Evolutionary conservation across 2,329 filamentous ascomycete species (phyloP), one percentile per base, ranked within the genome.

Genomic region (Blastomyces gilchristii): DNA sequence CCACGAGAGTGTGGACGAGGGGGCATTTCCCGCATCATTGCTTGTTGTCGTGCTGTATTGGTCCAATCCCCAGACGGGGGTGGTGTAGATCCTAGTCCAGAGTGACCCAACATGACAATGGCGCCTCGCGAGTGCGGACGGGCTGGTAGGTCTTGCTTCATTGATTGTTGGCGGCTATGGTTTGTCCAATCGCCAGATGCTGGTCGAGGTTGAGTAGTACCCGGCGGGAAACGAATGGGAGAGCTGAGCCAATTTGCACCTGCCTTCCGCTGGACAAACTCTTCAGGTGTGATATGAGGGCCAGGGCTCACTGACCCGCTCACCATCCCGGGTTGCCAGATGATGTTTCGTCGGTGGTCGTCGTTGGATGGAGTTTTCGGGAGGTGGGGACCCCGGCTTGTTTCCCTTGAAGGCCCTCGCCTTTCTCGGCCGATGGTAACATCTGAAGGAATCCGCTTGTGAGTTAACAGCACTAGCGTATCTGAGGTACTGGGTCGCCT

Each of bases 261-360:
- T 28, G 87, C 87, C 65, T 90, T 86, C 68, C 93, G 87, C 69
- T 91, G 85, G 6, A 96, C 90, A 76, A 88, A 96, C 69, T 95
- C 86, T 72, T 96, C 90, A 0, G 91, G 82, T 4, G 87, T 89
- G 14, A 96, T 80, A n/a, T 81, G 80, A 16, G 78, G 74, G 37
- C 78, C 76, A 22, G 79, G 78, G 11, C 79, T 79, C 14, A 79
- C 75, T 45, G 81, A 76, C 2, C 79, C 70, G 59, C 69, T 71
- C 28, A 65, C 66, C 71, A 84, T 84, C 45, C 83, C 86, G 6
- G 92, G 91, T 68, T 91, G 88, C 92, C 92, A 97, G 4, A 87
- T 80, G 66, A 94, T 78, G 68, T 83, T 91, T 66, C 86, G 83
- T 65, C 85, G 83, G 45, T 79, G 75, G 7, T 84, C 83, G 65